Conservation (phyloP, 1,284 basidiomycete genomes). For the Xerocomus minutiporus region DNA sequence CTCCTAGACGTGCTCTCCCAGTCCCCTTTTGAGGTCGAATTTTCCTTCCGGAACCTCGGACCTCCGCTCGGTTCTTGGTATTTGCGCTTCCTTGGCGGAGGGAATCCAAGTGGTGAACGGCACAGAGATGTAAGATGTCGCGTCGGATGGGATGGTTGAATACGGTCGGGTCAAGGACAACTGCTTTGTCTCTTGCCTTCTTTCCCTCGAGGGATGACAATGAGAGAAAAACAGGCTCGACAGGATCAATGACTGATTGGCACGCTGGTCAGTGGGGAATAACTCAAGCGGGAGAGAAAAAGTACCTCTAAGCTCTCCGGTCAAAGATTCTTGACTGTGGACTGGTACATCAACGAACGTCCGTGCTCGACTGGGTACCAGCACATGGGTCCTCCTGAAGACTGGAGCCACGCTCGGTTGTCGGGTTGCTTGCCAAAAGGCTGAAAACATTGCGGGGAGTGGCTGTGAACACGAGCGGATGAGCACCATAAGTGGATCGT, state of each 20-base stretch:
- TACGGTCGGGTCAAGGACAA: constrained; percentile 75
- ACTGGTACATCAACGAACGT: constrained; percentile 13
- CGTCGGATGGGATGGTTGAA: constrained; percentile 85
- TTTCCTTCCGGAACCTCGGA: constrained; percentile 85
- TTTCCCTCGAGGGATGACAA: constrained; percentile 56
- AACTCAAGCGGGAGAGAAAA: not conserved
- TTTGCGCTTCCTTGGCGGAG: constrained; percentile 86
- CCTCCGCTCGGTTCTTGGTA: constrained; percentile 90
- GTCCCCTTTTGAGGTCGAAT: constrained; percentile 90
- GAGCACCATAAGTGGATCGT: constrained; percentile 24
- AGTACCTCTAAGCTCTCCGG: constrained; percentile 15
- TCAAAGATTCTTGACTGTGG: not conserved
- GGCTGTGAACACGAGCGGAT: not conserved
- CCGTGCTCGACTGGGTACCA: constrained; percentile 2
- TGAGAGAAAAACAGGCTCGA: constrained; percentile 53
- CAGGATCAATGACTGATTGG: constrained; percentile 38
- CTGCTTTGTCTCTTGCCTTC: constrained; percentile 47
- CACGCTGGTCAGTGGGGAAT: constrained; percentile 10
- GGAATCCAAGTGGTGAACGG: constrained; percentile 84
- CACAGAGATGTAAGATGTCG: constrained; percentile 92
- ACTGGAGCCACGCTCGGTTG: constrained; percentile 7
- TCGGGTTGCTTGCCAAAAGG: constrained; percentile 12
- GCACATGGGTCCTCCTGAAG: not conserved
- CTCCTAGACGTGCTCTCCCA: constrained; percentile 87
- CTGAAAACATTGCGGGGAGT: constrained; percentile 17